Evolutionary conservation across 148 eudicot genomes (phyloP), one percentile per base, ranked within the genome.

Genomic region (Limonium bicolor): DNA sequence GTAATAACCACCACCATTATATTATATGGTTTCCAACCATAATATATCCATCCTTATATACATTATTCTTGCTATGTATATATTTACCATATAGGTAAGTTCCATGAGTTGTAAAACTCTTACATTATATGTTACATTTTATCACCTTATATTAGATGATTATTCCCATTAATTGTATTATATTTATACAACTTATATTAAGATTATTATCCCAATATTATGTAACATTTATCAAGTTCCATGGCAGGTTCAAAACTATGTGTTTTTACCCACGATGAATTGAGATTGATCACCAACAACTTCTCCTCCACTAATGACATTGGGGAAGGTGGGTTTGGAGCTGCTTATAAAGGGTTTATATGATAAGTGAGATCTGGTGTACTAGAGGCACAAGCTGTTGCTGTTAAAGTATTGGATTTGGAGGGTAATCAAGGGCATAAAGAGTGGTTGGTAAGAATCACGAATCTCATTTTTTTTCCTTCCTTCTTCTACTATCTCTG

Each of bases 261-360:
- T 17, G 58, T 60, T 0, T 86, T 86, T 58, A 78, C 73, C 0
- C 55, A 67, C 5, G 55, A 51, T 17, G 87, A 86, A 54, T 77
- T 86, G 26, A 61, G 65, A 31, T 13, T 37, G 55, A 78, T 86
- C 39, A 82, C 96, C 2, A 62, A 58, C 22, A 65, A 71, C 46
- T 82, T 71, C 52, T 71, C 83, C 9, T 57, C 74, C 0, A 53
- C 67, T 34, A 86, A 82, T 45, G 76, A 61, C 40, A 71, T 86
- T 18, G 94, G 96, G 0, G 88, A 82, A 48, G 96, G 96, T 21
- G 94, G 96, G 21, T 86, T 86, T 25, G 96, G 94, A 2, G 85
- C 88, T 0, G 96, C 82, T 22, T 62, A 86, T 41, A 86, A 86
- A 53, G 96, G 96, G 49, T 82, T 78, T 54, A 59, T 78, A 73